These are phyloP conservation scores for Chionographis japonica DNA, from an alignment of 106 monocot species.

Conservation along the genomic window DNA sequence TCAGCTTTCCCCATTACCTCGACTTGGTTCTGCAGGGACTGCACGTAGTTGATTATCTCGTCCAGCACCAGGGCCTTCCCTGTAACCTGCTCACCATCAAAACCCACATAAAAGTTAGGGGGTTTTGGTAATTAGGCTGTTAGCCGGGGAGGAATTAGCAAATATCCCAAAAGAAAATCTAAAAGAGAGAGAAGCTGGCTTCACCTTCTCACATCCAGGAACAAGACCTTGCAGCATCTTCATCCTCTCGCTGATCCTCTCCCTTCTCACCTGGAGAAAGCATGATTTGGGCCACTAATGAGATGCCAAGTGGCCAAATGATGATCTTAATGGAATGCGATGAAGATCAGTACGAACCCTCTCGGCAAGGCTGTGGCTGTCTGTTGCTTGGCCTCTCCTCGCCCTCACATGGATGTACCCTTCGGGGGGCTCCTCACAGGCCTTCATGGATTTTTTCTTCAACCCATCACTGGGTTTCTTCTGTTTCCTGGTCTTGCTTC, in stretches of 20 bases:
- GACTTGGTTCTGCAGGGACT: conserved; percentile 64
- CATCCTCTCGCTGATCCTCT: conserved; percentile 66
- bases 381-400: conserved; percentile 70
- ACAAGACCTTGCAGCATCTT: conserved; percentile 59
- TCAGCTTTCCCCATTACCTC: conserved; percentile 27
- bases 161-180: too few relatives aligned
- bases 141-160: too few relatives aligned
- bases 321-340: neutral
- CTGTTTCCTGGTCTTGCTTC: conserved; percentile 22
- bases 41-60: conserved; percentile 71
- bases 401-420: conserved; percentile 77
- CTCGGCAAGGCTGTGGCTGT: conserved; percentile 77
- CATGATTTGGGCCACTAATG: neutral
- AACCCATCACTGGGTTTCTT: conserved; percentile 8
- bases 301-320: neutral
- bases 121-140: too few relatives aligned
- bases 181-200: too few relatives aligned
- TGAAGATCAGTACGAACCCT: conserved; percentile 21
- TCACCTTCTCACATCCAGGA: conserved; percentile 67
- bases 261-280: conserved; percentile 49
- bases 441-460: neutral
- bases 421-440: conserved; percentile 5
- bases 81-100: conserved; percentile 19
- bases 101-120: too few relatives aligned
- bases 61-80: conserved; percentile 62